A percentile compares a stretch with the other conserved stretches of the same genome.
These are phyloP conservation scores for Stylosanthes scabra DNA, from an alignment of 331 rosid species.

Conservation along the genomic window DNA sequence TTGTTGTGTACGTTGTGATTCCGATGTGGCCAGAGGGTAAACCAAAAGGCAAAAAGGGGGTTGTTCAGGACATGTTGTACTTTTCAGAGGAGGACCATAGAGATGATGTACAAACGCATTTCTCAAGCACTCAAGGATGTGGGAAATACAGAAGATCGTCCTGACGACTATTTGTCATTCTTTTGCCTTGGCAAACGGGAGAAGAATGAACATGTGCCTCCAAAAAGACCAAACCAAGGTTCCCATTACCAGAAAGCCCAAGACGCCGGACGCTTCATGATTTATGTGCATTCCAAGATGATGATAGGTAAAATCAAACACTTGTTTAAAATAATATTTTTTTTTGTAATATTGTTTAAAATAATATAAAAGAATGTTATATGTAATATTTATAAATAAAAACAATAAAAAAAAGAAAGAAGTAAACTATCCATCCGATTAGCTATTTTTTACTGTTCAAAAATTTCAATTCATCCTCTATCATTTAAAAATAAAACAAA, in stretches of 20 bases:
- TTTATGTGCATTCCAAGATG: background rate
- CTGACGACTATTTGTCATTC: background rate
- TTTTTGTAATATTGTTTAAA: too few relatives aligned
- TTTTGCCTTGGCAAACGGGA: background rate
- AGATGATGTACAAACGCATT: background rate
- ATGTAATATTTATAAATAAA: too few relatives aligned
- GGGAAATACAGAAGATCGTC: background rate
- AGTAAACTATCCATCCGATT: too few relatives aligned
- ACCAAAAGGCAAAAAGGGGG: background rate
- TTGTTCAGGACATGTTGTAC: background rate
- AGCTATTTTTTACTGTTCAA: too few relatives aligned
- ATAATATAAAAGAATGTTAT: too few relatives aligned
- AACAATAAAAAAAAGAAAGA: too few relatives aligned
- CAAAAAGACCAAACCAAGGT: background rate
- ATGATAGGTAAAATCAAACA: too few relatives aligned
- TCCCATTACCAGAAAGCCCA: background rate
- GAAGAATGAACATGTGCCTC: background rate
- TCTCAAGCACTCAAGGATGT: background rate
- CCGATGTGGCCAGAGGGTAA: background rate
- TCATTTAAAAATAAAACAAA: too few relatives aligned
- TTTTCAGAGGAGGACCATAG: background rate
- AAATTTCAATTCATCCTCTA: too few relatives aligned
- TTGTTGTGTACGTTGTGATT: background rate
- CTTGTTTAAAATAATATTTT: too few relatives aligned
- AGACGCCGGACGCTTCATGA: background rate